Evolutionary conservation across 179 eudicot species (phyloP).

Genomic region (Camellia oleifera): DNA sequence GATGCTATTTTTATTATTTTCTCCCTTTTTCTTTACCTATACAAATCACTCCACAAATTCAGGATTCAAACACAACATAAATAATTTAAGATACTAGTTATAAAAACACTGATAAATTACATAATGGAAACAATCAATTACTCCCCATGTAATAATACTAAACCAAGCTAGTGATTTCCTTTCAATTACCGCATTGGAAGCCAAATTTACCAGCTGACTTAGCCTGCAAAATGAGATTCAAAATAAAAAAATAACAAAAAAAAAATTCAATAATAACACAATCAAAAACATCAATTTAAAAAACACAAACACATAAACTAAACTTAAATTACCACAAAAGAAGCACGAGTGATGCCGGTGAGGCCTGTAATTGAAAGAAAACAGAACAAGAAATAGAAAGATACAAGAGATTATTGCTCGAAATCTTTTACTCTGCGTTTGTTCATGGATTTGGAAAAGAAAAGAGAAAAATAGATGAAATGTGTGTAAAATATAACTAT

Average conservation of each 20-base stretch:
- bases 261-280: neutral
- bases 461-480: neutral
- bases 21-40: too few species aligned
- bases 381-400: neutral
- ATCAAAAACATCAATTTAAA: neutral
- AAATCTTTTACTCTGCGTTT: neutral
- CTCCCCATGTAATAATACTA: neutral
- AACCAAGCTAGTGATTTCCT: neutral
- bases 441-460: neutral
- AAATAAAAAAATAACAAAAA: neutral
- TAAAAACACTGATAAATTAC: neutral
- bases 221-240: conserved; percentile 45
- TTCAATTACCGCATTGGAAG: conserved; percentile 48
- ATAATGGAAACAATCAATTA: neutral
- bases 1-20: too few species aligned
- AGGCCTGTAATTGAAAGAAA: conserved; percentile 38
- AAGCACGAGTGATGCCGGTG: conserved; percentile 53
- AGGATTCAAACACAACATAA: neutral
- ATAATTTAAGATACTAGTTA: too few species aligned
- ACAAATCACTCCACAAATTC: too few species aligned
- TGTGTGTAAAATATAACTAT: too few species aligned
- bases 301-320: conserved; percentile 5
- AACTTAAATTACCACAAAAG: conserved; percentile 53
- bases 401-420: neutral
- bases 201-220: conserved; percentile 53